phyloP scores from a whole-genome alignment of 1,284 basidiomycete genomes.

The Ustilago lituana region DNA sequence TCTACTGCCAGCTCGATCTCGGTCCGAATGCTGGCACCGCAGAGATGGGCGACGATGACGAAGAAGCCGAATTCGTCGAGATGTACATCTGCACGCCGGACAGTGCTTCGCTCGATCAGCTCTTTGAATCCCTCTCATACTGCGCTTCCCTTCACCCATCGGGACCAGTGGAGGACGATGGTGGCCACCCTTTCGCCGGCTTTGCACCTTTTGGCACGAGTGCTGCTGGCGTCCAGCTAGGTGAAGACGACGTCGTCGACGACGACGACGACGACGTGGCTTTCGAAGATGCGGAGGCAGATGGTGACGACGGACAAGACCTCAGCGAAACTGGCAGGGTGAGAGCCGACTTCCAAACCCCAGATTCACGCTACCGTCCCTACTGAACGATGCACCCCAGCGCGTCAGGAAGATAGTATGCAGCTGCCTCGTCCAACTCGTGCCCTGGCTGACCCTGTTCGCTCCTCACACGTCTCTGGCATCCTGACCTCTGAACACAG shows the following conservation, averaged over 20 bases:
- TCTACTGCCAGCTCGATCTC: slow-evolving; percentile 65
- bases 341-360: slow-evolving; percentile 85
- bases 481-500: slow-evolving; percentile 20
- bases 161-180: slow-evolving; percentile 71
- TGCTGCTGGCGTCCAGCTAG: slow-evolving; percentile 47
- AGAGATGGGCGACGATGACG: slow-evolving; percentile 50
- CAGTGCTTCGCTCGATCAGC: slow-evolving; percentile 76
- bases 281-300: slow-evolving; percentile 71
- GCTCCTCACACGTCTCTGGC: background rate
- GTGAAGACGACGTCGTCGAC: slow-evolving; percentile 70
- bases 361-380: slow-evolving; percentile 79
- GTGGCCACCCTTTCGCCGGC: slow-evolving; percentile 64
- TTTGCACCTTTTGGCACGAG: slow-evolving; percentile 62
- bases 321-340: slow-evolving; percentile 88
- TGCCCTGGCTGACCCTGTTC: slow-evolving; percentile 14
- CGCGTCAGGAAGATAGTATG: too few species aligned
- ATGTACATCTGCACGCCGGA: slow-evolving; percentile 56
- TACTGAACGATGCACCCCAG: slow-evolving; percentile 71
- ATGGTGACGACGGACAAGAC: slow-evolving; percentile 69
- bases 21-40: slow-evolving; percentile 31
- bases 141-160: slow-evolving; percentile 89
- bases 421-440: background rate
- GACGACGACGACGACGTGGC: slow-evolving; percentile 74
- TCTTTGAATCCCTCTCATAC: slow-evolving; percentile 86
- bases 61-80: slow-evolving; percentile 47